phyloP scores from a whole-genome alignment of 495 filamentous ascomycete genomes.

The Annulohypoxylon nitens region DNA sequence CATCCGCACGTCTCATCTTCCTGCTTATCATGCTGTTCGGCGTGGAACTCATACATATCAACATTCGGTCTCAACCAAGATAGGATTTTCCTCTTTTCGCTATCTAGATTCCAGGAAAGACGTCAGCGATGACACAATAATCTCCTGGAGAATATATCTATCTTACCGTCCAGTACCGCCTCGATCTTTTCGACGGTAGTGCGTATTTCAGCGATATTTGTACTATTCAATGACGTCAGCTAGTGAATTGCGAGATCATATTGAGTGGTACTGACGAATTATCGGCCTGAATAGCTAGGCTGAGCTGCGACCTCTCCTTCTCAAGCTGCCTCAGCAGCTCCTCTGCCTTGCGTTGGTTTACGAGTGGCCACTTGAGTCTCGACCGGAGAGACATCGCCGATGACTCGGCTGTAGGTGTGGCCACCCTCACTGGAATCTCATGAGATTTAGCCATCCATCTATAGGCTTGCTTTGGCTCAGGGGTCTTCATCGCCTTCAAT shows the following conservation, averaged over 20 bases:
- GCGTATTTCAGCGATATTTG: constrained; percentile 27
- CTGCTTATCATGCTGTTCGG: constrained; percentile 37
- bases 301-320: constrained; percentile 25
- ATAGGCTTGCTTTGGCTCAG: background rate
- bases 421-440: background rate
- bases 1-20: constrained; percentile 46
- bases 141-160: background rate
- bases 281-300: constrained; percentile 19
- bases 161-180: constrained; percentile 33
- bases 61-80: constrained; percentile 35
- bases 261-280: constrained; percentile 27
- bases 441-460: background rate
- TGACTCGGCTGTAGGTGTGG: constrained; percentile 1
- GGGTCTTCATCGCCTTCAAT: background rate
- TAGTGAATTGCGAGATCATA: background rate
- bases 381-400: background rate
- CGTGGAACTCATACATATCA: constrained; percentile 44
- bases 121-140: background rate
- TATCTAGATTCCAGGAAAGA: constrained; percentile 5
- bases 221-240: constrained; percentile 26
- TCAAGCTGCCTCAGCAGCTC: constrained; percentile 27
- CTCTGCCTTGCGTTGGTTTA: constrained; percentile 33
- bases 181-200: constrained; percentile 27
- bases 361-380: constrained; percentile 29
- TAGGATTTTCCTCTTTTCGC: constrained; percentile 26